Evolutionary conservation across 768 basidiomycete genomes (phyloP).

Genomic region (Leucocoprinus leucothites): DNA sequence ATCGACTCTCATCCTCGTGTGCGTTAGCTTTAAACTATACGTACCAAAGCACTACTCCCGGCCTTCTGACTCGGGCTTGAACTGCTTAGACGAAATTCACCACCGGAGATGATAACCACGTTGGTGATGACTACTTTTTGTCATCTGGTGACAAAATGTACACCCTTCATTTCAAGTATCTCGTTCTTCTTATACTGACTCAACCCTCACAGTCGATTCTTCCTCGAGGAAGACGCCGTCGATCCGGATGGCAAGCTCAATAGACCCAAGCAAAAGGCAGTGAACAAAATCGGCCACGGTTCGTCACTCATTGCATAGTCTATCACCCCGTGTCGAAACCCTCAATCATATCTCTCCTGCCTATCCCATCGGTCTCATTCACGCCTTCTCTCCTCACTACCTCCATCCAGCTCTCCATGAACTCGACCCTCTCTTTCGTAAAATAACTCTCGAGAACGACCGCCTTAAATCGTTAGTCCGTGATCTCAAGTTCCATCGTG

Average conservation of each 20-base stretch:
- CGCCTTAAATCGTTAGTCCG: slow-evolving; percentile 64
- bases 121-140: slow-evolving; percentile 93
- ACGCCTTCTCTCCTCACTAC: neutral
- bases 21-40: slow-evolving; percentile 17
- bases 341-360: slow-evolving; percentile 1
- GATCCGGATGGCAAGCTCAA: slow-evolving; percentile 66
- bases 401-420: slow-evolving; percentile 69
- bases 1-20: slow-evolving; percentile 81
- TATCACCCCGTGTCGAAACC: slow-evolving; percentile 7
- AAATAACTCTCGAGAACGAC: slow-evolving; percentile 78
- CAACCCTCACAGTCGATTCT: slow-evolving; percentile 56
- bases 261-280: slow-evolving; percentile 67
- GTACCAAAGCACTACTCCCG: too few relatives aligned
- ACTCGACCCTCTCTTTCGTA: slow-evolving; percentile 77
- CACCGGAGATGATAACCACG: slow-evolving; percentile 70
- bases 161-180: slow-evolving; percentile 9
- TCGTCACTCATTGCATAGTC: slow-evolving; percentile 12
- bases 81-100: slow-evolving; percentile 82
- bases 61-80: neutral
- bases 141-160: slow-evolving; percentile 89
- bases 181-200: neutral
- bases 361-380: neutral
- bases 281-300: slow-evolving; percentile 97
- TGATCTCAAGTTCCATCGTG: slow-evolving; percentile 78
- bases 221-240: slow-evolving; percentile 89